Evolutionary conservation across 345 rosid genomes (phyloP).

Genomic region (Crucihimalaya himalaica): DNA sequence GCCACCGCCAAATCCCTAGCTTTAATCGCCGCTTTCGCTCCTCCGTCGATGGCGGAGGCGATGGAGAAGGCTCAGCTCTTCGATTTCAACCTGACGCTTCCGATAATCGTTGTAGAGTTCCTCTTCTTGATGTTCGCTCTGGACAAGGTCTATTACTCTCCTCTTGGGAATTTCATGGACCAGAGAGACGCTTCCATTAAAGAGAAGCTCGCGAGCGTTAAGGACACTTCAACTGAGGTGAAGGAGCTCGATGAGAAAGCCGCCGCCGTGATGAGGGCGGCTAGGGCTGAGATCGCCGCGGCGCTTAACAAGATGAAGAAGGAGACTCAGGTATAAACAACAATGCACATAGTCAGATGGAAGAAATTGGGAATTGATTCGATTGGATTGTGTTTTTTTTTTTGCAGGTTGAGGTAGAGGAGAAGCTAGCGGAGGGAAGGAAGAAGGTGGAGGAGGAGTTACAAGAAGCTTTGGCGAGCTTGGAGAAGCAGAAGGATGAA

Average conservation of each 20-base stretch:
- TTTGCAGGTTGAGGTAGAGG: conserved; percentile 65
- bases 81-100: conserved; percentile 91
- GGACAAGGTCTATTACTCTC: conserved; percentile 79
- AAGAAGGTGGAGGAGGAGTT: conserved; percentile 81
- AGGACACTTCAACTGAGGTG: conserved; percentile 79
- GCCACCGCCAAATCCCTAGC: conserved; percentile 63
- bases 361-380: background rate
- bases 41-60: conserved; percentile 78
- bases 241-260: conserved; percentile 90
- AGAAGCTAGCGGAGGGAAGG: conserved; percentile 64
- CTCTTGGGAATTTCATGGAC: conserved; percentile 93
- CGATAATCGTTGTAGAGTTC: conserved; percentile 81
- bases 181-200: conserved; percentile 68
- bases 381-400: background rate
- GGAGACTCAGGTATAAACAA: conserved; percentile 53
- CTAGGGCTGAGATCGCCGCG: conserved; percentile 89
- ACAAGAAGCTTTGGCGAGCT: conserved; percentile 64
- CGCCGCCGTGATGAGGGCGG: conserved; percentile 74
- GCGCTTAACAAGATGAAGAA: conserved; percentile 88
- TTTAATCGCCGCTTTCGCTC: conserved; percentile 60
- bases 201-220: conserved; percentile 77
- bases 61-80: conserved; percentile 88
- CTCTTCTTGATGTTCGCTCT: conserved; percentile 81
- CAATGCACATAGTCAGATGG: background rate
- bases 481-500: conserved; percentile 90